These are phyloP conservation scores for Mucor mucedo DNA, from an alignment of 371 early-diverging fungal species.

Conservation along the genomic window DNA sequence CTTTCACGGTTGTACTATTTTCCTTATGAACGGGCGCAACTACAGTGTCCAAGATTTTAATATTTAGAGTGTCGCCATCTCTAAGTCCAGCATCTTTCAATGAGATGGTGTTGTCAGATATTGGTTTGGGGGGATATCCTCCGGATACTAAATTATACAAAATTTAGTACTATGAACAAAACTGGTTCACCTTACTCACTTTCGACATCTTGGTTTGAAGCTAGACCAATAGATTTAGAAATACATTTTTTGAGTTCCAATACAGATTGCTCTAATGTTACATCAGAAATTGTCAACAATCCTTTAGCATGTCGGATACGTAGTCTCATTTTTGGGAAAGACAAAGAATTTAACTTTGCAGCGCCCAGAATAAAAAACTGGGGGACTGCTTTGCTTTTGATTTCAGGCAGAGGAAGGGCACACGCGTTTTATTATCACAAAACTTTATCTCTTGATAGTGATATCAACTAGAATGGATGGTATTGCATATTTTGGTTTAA, in stretches of 20 bases:
- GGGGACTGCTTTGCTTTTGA: no score
- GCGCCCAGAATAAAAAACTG: no score
- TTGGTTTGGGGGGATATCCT: conserved; percentile 49
- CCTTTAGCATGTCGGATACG: conserved; percentile 54
- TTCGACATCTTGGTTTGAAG: conserved; percentile 17
- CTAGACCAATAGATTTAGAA: conserved; percentile 6
- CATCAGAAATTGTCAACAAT: conserved; percentile 35
- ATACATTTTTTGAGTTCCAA: conserved; percentile 28
- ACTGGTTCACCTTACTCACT: conserved; percentile 8
- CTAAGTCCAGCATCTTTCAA: conserved; percentile 29
- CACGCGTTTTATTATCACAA: neutral
- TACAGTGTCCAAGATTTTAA: conserved; percentile 22
- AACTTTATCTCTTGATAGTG: no score
- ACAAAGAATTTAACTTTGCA: neutral
- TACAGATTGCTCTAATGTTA: conserved; percentile 34
- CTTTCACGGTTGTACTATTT: neutral
- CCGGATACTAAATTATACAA: conserved; percentile 35
- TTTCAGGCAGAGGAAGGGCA: neutral
- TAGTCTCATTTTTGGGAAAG: conserved; percentile 43
- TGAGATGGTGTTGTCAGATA: conserved; percentile 21
- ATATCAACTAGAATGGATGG: no score
- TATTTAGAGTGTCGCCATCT: conserved; percentile 46
- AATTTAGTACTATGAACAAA: neutral
- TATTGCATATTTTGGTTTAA: no score
- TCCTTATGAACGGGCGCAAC: neutral